Evolutionary conservation across 495 filamentous ascomycete species (phyloP), one percentile per base, ranked within the genome.

Genomic region (Antarctomyces pellizariae): DNA sequence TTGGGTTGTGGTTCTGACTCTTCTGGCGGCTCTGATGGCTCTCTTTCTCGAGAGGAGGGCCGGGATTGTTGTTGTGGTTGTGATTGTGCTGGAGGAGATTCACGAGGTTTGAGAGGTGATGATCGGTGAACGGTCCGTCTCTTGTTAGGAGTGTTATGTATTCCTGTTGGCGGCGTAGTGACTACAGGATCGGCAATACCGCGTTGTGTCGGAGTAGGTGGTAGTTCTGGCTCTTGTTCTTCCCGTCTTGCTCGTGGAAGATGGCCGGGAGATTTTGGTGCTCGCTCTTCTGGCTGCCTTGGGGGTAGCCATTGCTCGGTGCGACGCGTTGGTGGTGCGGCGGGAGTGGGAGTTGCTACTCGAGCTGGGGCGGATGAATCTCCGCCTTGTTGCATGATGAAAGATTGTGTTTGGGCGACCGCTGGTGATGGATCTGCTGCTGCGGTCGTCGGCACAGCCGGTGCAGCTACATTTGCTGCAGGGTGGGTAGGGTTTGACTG

Each of bases 201-300:
- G 20, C 56, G 37, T 30, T 71, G 59, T 16, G 64, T 66, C 11
- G 71, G 71, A 3, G 72, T 78, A 6, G 70, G 70, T 5, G 73
- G 74, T 13, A 80, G 51, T 18, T 74, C 69, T 5, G 70, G 72
- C 36, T 80, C 72, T 10, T 16, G 13, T 14, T 26, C 15, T 26
- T 2, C 12, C 4, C 10, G 9, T 2, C 15, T 23, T 7, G 21
- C 21, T 23, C 13, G 21, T 4, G 6, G 2, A 2, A 2, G 21
- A 23, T 1, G 10, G 9, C 14, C 16, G 5, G 13, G 17, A 29
- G 27, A 5, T 12, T 22, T 29, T 7, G 18, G 7, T 21, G 10
- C 8, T 7, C 18, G 11, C 15, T 20, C 3, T 22, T 11, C 10
- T 22, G 15, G 27, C 23, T 17, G 26, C 2, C 32, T 25, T 20